Evolutionary conservation across 2,329 filamentous ascomycete species (phyloP), one percentile per base, ranked within the genome.

Genomic region (Penicillium frequentans): DNA sequence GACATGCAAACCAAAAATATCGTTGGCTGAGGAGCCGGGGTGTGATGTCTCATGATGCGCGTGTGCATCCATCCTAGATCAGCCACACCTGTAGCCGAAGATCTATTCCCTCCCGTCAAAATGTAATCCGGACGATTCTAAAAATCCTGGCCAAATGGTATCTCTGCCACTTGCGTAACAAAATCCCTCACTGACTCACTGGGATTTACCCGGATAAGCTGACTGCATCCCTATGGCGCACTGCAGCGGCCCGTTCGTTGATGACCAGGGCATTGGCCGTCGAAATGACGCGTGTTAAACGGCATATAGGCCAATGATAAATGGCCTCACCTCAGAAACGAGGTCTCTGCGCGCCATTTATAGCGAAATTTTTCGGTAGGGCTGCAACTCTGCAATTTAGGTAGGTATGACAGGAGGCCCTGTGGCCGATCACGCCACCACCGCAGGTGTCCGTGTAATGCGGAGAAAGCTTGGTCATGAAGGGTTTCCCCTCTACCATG

Each of bases 321-420:
- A 23, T 29, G 37, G 53, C 39, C 43, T 42, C 19, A 3, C 10
- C 39, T 39, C n/a, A 39, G 35, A 19, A 42, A 9, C 1, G 39
- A 42, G 39, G 39, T 42, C 39, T 23, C 13, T 21, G 39, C 19
- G 35, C 35, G 37, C n/a, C 37, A 42, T 4, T 6, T 42, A 23
- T 5, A 23, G 39, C 9, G 39, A 19, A 19, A 45, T 49, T 35
- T 10, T 27, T 33, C 29, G 16, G 26, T 48, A 48, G 46, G 46
- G 46, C 46, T 52, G 53, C 42, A 56, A 57, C 62, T 56, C 56
- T 59, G 54, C 50, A 64, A 57, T 62, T 57, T 59, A 27, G 51
- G 35, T 47, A 54, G 53, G 58, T 63, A 45, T 60, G 54, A 60
- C 58, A 58, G 50, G 33, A 47, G 21, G 29, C 14, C 42, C 23